Conservation (phyloP, 805 yeast genomes). For the Metschnikowia koreensis region DNA sequence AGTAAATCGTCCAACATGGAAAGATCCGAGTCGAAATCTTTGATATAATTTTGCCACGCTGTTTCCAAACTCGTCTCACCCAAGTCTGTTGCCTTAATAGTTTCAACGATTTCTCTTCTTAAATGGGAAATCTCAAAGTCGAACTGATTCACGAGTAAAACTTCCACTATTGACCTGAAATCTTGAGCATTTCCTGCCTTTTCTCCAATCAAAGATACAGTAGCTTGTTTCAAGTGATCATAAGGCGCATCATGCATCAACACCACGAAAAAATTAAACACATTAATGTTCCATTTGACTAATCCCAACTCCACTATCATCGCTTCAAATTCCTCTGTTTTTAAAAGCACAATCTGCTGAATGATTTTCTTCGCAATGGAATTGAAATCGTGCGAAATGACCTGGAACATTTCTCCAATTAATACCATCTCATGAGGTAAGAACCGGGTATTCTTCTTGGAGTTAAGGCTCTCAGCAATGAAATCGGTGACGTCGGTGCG, state of each 20-base stretch:
- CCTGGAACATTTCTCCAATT: constrained; percentile 23
- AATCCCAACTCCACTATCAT: constrained; percentile 22
- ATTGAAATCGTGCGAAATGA: constrained; percentile 22
- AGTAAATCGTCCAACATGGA: constrained; percentile 23
- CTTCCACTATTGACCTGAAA: constrained; percentile 22
- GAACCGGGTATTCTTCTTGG: constrained; percentile 19
- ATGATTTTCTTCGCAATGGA: constrained; percentile 32
- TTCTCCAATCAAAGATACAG: constrained; percentile 20
- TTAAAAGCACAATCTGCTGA: constrained; percentile 32
- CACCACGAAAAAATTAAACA: constrained; percentile 31
- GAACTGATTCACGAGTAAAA: constrained; percentile 25
- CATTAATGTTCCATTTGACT: constrained; percentile 29
- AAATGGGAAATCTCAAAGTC: constrained; percentile 26
- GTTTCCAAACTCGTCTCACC: constrained; percentile 16
- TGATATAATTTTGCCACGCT: constrained; percentile 22
- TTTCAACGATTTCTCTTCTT: constrained; percentile 17
- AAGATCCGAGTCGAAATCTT: constrained; percentile 12
- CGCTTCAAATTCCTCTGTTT: constrained; percentile 26
- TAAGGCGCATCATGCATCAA: constrained; percentile 38
- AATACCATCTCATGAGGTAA: constrained; percentile 19
- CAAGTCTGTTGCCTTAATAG: constrained; percentile 10
- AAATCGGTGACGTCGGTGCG: constrained; percentile 15
- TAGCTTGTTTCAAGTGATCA: constrained; percentile 25
- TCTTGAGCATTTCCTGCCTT: constrained; percentile 18
- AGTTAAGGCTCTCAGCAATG: constrained; percentile 20